Conservation (phyloP, 2,329 filamentous ascomycete genomes). For the Aspergillus piperis region DNA sequence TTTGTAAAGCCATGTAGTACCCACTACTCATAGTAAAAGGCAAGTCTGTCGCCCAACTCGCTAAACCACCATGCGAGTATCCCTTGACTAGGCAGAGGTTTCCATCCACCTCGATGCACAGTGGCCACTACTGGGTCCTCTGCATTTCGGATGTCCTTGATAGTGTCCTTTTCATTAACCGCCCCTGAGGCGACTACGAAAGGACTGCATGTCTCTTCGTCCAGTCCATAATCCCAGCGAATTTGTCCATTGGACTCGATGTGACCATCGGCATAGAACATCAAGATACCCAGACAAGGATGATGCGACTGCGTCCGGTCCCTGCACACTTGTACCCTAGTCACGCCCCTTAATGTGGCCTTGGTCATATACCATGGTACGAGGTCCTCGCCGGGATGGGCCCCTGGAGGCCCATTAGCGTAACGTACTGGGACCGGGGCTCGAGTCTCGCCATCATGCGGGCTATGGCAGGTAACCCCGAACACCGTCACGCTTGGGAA, state of each 20-base stretch:
- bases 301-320: conserved; percentile 11
- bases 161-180: conserved; percentile 9
- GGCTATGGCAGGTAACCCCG: conserved; percentile 19
- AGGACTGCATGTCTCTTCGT: not conserved
- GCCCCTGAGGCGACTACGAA: too few species aligned
- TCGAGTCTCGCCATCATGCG: not conserved
- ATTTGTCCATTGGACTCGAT: conserved; percentile 19
- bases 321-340: conserved; percentile 17
- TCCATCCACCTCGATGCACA: not conserved
- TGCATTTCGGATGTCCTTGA: conserved; percentile 11
- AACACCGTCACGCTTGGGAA: not conserved
- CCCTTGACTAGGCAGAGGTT: conserved; percentile 10
- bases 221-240: conserved; percentile 15
- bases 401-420: not conserved
- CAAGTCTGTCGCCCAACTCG: conserved; percentile 6
- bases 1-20: too few species aligned
- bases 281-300: conserved; percentile 14
- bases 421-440: not conserved
- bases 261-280: conserved; percentile 16
- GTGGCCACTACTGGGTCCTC: not conserved
- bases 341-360: conserved; percentile 12
- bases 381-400: not conserved
- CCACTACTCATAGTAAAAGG: too few species aligned
- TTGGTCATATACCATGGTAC: conserved; percentile 17
- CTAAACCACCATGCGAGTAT: conserved; percentile 20